Conservation (phyloP, 129 eudicot species). For the Escallonia herrerae region DNA sequence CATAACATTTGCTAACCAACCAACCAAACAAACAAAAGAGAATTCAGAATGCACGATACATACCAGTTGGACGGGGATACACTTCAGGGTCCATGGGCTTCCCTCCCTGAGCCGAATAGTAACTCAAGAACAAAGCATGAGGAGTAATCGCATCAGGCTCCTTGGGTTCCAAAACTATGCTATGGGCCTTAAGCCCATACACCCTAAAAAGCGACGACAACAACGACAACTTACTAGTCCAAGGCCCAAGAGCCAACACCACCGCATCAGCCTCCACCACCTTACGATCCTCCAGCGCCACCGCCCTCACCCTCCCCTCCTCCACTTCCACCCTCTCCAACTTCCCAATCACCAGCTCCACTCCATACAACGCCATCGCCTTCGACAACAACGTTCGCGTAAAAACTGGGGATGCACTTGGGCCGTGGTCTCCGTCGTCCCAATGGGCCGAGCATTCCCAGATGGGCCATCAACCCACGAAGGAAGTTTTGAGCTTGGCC, state of each 20-base stretch:
- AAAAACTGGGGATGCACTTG: constrained; percentile 83
- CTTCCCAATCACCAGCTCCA: constrained; percentile 59
- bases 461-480: constrained; percentile 71
- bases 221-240: constrained; percentile 49
- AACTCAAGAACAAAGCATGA: constrained; percentile 72
- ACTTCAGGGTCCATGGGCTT: constrained; percentile 72
- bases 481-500: constrained; percentile 29
- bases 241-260: constrained; percentile 90
- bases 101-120: constrained; percentile 46
- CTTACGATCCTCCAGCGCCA: constrained; percentile 37
- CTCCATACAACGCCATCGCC: constrained; percentile 66
- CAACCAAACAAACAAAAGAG: too few relatives aligned
- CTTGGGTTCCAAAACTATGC: constrained; percentile 62
- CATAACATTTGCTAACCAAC: too few relatives aligned
- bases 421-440: constrained; percentile 74
- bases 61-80: constrained; percentile 85
- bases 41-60: not conserved
- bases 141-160: constrained; percentile 51
- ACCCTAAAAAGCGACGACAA: constrained; percentile 42
- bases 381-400: constrained; percentile 38
- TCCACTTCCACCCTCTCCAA: constrained; percentile 53
- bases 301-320: constrained; percentile 40
- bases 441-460: constrained; percentile 32
- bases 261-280: constrained; percentile 62
- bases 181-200: constrained; percentile 74